Evolutionary conservation across 116 monocot genomes (phyloP), one percentile per base, ranked within the genome.

Genomic region (Papilionanthe hybrid): DNA sequence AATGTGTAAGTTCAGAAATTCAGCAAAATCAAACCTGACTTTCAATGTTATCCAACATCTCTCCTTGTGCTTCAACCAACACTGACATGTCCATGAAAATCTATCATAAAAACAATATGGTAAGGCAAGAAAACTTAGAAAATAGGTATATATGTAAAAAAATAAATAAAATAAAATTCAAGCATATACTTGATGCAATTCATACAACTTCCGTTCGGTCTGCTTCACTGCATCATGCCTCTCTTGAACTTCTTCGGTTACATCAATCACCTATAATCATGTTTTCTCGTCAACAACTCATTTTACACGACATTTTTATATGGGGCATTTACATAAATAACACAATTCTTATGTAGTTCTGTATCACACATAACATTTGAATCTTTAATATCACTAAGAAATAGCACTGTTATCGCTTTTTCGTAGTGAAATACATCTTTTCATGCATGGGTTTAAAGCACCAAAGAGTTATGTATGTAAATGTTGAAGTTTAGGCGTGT

Each of bases 181-280:
- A 28, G 13, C n/a, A 81, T 49, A 22, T 79, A 87, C 90, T 84
- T 91, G 91, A 79, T 91, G 91, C 72, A 91, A 75, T 41, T 91
- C 91, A 83, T 84, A 82, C 76, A 88, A 78, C 63, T 67, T 91
- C 69, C 79, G 88, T 73, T 91, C 91, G 72, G 88, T 91, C 49
- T 88, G 88, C 84, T 82, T 91, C 17, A 84, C 91, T 66, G 83
- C 81, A 81, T 91, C 91, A 84, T 91, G 88, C 81, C 91, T 86
- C 81, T 91, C 91, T 77, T 91, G 91, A 75, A 88, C 88, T 73
- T 91, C 91, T 75, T 86, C 86, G 20, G 86, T 28, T 12, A 83
- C 58, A 66, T 78, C 91, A 68, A 88, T 80, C 30, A 91, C 76
- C 91, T 90, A 57, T 81, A 78, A 15, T 45, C 50, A 63, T 63